phyloP scores from a whole-genome alignment of 257 asterid species.

The Petunia secreta region DNA sequence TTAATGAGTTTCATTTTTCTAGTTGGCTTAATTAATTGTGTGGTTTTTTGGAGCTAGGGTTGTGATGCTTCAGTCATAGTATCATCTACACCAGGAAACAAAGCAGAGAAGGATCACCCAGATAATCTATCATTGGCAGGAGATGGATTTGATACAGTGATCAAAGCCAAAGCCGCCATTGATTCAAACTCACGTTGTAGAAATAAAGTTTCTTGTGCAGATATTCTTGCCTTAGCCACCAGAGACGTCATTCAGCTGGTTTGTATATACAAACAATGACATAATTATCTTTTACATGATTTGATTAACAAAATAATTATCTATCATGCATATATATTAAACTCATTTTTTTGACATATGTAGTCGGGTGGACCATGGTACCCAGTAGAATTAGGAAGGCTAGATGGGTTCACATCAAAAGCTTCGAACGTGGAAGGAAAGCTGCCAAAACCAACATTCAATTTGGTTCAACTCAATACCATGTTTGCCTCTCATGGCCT shows the following conservation, averaged over 20 bases:
- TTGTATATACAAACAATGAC: background rate
- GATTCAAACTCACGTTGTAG: conserved; percentile 60
- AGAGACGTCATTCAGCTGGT: conserved; percentile 80
- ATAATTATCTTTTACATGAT: background rate
- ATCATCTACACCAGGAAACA: conserved; percentile 63
- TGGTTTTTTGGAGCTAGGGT: conserved; percentile 44
- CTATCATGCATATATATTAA: too few species aligned
- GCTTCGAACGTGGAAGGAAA: conserved; percentile 70
- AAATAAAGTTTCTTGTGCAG: conserved; percentile 88
- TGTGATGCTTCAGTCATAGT: conserved; percentile 82
- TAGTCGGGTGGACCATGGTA: conserved; percentile 87
- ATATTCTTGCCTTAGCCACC: conserved; percentile 83
- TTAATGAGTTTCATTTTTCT: background rate
- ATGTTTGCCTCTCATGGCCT: conserved; percentile 68
- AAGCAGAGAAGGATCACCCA: conserved; percentile 81
- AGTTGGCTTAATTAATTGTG: background rate
- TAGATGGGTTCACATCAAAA: conserved; percentile 73
- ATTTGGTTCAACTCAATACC: conserved; percentile 61
- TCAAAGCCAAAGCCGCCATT: conserved; percentile 83
- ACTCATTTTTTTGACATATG: background rate
- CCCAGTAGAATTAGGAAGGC: conserved; percentile 76
- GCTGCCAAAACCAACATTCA: conserved; percentile 69
- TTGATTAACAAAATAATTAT: background rate
- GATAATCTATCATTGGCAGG: conserved; percentile 93
- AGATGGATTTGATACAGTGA: conserved; percentile 87